Evolutionary conservation across 164 flowering plant genomes (phyloP).

Genomic region (Chimonanthus salicifolius): DNA sequence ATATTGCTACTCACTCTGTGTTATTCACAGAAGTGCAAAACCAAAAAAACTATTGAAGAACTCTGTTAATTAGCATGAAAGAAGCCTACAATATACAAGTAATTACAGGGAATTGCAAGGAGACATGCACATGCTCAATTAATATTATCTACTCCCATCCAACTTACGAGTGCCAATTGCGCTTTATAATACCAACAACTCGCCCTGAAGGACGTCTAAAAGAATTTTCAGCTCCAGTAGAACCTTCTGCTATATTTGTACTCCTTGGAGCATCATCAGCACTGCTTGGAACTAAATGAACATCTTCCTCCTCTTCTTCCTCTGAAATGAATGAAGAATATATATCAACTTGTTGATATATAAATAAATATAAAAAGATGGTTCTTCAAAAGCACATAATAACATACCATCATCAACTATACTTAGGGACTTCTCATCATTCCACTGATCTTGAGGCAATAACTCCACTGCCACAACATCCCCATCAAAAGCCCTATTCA

Average conservation of each 20-base stretch:
- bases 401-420: slow-evolving; percentile 79
- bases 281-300: slow-evolving; percentile 82
- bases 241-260: slow-evolving; percentile 29
- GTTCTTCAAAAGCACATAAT: too few relatives aligned
- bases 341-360: not conserved
- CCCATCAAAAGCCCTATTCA: slow-evolving; percentile 98
- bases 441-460: slow-evolving; percentile 93
- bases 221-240: slow-evolving; percentile 29
- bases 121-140: not conserved
- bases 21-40: not conserved
- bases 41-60: not conserved
- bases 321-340: slow-evolving; percentile 27
- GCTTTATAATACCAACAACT: slow-evolving; percentile 89
- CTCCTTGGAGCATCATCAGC: slow-evolving; percentile 96
- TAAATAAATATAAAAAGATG: not conserved
- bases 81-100: not conserved
- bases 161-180: slow-evolving; percentile 98
- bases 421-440: slow-evolving; percentile 54
- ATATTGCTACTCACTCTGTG: too few relatives aligned
- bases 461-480: slow-evolving; percentile 95
- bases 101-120: not conserved
- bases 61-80: not conserved
- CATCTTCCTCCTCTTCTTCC: slow-evolving; percentile 81
- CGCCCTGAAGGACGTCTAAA: slow-evolving; percentile 69
- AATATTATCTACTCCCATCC: not conserved